A percentile compares a stretch with the other conserved stretches of the same genome.
phyloP scores from a whole-genome alignment of 768 basidiomycete species.

The Suillus placidus region DNA sequence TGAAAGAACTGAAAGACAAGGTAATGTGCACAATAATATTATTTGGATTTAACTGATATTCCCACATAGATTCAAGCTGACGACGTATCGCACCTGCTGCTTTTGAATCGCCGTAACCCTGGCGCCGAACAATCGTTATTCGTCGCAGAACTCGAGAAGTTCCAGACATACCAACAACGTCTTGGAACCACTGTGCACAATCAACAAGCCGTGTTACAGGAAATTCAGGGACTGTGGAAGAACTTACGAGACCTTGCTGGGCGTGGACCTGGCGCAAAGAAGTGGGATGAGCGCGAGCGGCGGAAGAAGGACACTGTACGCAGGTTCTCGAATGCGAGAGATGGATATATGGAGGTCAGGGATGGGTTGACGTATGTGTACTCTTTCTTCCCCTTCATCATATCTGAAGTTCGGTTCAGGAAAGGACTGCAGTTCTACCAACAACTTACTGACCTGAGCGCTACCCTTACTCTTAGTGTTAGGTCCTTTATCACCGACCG shows the following conservation, averaged over 20 bases:
- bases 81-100: slow-evolving; percentile 92
- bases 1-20: slow-evolving; percentile 97
- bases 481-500: slow-evolving; percentile 66
- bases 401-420: slow-evolving; percentile 40
- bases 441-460: slow-evolving; percentile 69
- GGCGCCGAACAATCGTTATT: slow-evolving; percentile 87
- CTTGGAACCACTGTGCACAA: slow-evolving; percentile 77
- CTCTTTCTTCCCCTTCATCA: slow-evolving; percentile 5
- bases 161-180: slow-evolving; percentile 86
- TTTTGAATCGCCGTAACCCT: slow-evolving; percentile 86
- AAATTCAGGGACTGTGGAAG: slow-evolving; percentile 76
- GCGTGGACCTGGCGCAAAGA: slow-evolving; percentile 73
- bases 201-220: slow-evolving; percentile 73
- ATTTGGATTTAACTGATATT: background rate
- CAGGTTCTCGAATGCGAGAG: slow-evolving; percentile 74
- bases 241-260: slow-evolving; percentile 71
- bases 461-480: slow-evolving; percentile 58
- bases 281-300: slow-evolving; percentile 83
- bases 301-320: slow-evolving; percentile 73
- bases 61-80: slow-evolving; percentile 80
- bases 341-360: slow-evolving; percentile 84
- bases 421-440: slow-evolving; percentile 91
- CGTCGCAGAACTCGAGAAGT: slow-evolving; percentile 93
- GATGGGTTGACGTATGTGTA: slow-evolving; percentile 77
- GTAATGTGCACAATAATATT: slow-evolving; percentile 40